A percentile compares a stretch with the other conserved stretches of the same genome.
These are phyloP conservation scores for Magnaporthiopsis rhizophila DNA, from an alignment of 2,329 filamentous ascomycete species.

Conservation along the genomic window DNA sequence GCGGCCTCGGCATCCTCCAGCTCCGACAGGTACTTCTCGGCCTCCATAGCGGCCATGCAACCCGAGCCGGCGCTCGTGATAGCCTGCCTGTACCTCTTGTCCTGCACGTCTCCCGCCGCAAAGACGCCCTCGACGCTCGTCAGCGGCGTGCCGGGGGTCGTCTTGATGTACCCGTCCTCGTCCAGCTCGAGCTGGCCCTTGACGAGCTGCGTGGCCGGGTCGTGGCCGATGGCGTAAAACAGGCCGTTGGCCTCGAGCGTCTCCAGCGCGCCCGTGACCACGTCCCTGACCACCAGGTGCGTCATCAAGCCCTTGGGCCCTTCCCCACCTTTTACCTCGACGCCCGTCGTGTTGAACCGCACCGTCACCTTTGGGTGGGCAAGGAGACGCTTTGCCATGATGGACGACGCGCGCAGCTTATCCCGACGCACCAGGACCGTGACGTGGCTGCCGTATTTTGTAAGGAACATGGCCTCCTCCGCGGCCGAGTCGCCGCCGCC, in stretches of 20 bases:
- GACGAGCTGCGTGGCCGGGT: conserved; percentile 84
- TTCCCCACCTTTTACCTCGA: conserved; percentile 77
- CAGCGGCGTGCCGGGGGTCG: conserved; percentile 77
- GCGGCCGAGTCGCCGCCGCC: conserved; percentile 95
- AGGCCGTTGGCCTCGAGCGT: conserved; percentile 84
- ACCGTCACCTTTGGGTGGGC: conserved; percentile 86
- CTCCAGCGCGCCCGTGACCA: conserved; percentile 66
- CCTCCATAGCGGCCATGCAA: conserved; percentile 91
- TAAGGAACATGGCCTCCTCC: conserved; percentile 94
- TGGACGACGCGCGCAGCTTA: conserved; percentile 76
- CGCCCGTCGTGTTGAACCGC: conserved; percentile 72
- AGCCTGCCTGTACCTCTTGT: conserved; percentile 95
- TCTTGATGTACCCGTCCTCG: conserved; percentile 83
- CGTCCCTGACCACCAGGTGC: conserved; percentile 76
- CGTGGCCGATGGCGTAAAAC: conserved; percentile 96
- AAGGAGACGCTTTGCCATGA: conserved; percentile 82
- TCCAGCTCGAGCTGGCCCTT: conserved; percentile 83
- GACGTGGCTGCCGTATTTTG: conserved; percentile 94
- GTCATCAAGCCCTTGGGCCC: conserved; percentile 69
- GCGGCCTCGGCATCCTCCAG: conserved; percentile 44
- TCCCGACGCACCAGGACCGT: conserved; percentile 88
- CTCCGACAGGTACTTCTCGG: conserved; percentile 86
- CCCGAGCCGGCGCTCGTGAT: conserved; percentile 95
- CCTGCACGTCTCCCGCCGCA: conserved; percentile 94
- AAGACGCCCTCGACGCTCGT: conserved; percentile 91